A percentile compares a stretch with the other conserved stretches of the same genome.
Evolutionary conservation across 495 filamentous ascomycete genomes (phyloP).

Genomic region (Annulohypoxylon nitens): DNA sequence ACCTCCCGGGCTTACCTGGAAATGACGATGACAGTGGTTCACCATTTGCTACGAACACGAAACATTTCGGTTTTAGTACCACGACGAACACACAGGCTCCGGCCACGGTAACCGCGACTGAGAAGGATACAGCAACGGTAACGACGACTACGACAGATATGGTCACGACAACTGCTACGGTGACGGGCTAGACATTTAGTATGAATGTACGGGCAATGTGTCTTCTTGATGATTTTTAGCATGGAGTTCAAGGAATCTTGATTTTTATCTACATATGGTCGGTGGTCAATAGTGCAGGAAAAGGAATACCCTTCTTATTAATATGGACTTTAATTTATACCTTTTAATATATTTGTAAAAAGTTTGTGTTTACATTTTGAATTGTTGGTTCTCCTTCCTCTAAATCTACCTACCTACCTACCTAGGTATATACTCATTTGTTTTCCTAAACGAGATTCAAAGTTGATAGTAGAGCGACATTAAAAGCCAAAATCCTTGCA

Average conservation of each 20-base stretch:
- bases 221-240: conserved; percentile 21
- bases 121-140: conserved; percentile 40
- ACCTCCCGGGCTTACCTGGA: background rate
- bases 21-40: background rate
- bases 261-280: background rate
- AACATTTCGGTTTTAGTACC: conserved; percentile 8
- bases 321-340: conserved; percentile 12
- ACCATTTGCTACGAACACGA: conserved; percentile 17
- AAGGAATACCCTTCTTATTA: conserved; percentile 38
- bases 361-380: too few species aligned
- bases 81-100: background rate
- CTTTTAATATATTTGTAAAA: conserved; percentile 24
- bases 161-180: conserved; percentile 21
- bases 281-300: conserved; percentile 5
- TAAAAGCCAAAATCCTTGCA: too few species aligned
- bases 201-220: background rate
- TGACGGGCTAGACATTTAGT: background rate
- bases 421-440: too few species aligned
- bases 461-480: too few species aligned
- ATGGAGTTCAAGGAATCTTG: conserved; percentile 23
- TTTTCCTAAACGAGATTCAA: too few species aligned
- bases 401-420: too few species aligned
- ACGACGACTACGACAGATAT: conserved; percentile 38
- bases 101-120: conserved; percentile 38
- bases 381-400: too few species aligned